Percentiles rank a stretch among this genome's conserved stretches.
These are phyloP conservation scores for Nidula microcarpa DNA, from an alignment of 768 basidiomycete species.

Conservation along the genomic window DNA sequence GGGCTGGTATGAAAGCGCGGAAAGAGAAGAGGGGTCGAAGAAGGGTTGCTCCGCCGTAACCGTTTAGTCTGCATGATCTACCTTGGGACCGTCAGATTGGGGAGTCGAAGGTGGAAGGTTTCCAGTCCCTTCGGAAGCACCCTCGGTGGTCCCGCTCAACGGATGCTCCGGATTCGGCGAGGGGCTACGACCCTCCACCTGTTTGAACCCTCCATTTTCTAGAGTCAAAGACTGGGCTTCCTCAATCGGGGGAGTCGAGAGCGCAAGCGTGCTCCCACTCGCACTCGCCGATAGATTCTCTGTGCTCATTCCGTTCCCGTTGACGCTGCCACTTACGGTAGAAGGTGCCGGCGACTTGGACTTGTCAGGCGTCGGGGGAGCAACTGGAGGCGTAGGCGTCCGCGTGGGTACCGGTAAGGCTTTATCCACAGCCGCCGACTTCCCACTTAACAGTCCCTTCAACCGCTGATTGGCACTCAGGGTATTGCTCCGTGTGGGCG, in stretches of 20 bases:
- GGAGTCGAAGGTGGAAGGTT: not conserved
- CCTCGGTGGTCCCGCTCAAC: no score
- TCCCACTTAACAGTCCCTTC: constrained; percentile 40
- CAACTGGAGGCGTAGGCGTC: constrained; percentile 17
- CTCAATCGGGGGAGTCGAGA: constrained; percentile 12
- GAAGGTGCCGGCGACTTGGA: constrained; percentile 9
- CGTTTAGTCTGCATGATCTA: no score
- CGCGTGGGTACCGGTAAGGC: constrained; percentile 22
- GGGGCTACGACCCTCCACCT: not conserved
- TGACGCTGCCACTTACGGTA: constrained; percentile 2
- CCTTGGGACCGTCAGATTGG: no score
- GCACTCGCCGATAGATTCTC: not conserved
- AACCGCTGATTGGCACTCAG: constrained; percentile 45
- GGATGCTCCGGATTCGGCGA: not conserved
- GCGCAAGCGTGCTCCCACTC: constrained; percentile 8
- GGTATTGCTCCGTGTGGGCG: constrained; percentile 30
- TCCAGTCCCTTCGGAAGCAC: not conserved
- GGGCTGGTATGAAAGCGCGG: no score
- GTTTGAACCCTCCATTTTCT: constrained; percentile 4
- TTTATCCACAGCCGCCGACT: constrained; percentile 29
- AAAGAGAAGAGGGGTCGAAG: no score
- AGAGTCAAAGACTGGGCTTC: constrained; percentile 1
- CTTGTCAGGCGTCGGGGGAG: constrained; percentile 10
- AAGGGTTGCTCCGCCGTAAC: no score
- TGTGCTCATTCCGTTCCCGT: constrained; percentile 4